phyloP scores from a whole-genome alignment of 1,284 basidiomycete species.

The Omphalotus olearius region DNA sequence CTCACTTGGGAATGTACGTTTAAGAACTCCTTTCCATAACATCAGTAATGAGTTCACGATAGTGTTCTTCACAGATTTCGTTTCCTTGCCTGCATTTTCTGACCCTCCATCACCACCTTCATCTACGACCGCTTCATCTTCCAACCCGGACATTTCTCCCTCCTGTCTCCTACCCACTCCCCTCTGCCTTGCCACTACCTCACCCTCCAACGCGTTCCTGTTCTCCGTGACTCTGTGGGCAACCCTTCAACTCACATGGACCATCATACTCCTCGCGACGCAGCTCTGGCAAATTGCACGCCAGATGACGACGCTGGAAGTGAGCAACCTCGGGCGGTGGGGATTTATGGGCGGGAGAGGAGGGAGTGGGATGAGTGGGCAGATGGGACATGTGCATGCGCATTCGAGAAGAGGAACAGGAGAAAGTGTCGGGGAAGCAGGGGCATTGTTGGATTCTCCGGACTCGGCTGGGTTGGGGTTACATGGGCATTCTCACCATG shows the following conservation, averaged over 20 bases:
- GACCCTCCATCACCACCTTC: not conserved
- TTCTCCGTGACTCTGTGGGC: constrained; percentile 81
- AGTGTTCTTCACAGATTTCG: constrained; percentile 1
- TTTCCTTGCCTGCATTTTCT: not conserved
- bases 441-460: constrained; percentile 28
- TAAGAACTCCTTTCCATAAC: not conserved
- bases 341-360: constrained; percentile 97
- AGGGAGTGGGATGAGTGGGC: constrained; percentile 58
- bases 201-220: constrained; percentile 77
- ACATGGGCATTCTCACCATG: not conserved
- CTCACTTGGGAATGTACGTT: constrained; percentile 77
- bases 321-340: constrained; percentile 90
- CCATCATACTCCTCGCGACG: constrained; percentile 76
- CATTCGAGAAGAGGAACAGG: constrained; percentile 19
- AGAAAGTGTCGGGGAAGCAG: constrained; percentile 35
- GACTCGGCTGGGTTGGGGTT: no score
- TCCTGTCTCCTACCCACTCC: constrained; percentile 67
- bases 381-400: constrained; percentile 66
- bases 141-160: constrained; percentile 39
- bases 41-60: not conserved
- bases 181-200: constrained; percentile 60
- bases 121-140: constrained; percentile 23
- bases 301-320: constrained; percentile 97
- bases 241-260: constrained; percentile 92
- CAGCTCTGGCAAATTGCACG: constrained; percentile 91